phyloP scores from a whole-genome alignment of 176 grass and related monocot species.

The Aegilops sharonensis region DNA sequence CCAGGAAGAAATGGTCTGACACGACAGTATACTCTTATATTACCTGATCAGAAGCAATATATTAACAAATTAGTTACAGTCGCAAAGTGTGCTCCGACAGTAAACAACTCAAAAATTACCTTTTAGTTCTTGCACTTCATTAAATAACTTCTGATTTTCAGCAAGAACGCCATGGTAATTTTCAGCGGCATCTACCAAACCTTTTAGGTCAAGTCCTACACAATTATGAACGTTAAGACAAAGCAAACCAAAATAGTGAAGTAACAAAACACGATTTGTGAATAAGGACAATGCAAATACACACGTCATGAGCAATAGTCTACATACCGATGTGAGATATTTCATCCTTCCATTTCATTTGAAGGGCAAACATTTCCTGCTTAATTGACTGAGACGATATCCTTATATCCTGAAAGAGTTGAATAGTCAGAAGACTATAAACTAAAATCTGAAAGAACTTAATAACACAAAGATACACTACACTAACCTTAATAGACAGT shows the following conservation, averaged over 20 bases:
- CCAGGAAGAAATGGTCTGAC: constrained; percentile 92
- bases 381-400: constrained; percentile 75
- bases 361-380: constrained; percentile 63
- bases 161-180: constrained; percentile 89
- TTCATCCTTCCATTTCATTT: constrained; percentile 89
- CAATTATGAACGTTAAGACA: constrained; percentile 4
- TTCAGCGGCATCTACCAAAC: constrained; percentile 83
- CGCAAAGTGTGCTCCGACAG: background rate
- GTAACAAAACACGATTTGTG: background rate
- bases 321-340: constrained; percentile 69
- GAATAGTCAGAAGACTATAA: constrained; percentile 21
- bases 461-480: constrained; percentile 17
- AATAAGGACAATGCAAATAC: constrained; percentile 10
- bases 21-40: constrained; percentile 97
- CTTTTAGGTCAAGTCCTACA: constrained; percentile 74
- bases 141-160: constrained; percentile 92
- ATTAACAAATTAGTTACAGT: constrained; percentile 4
- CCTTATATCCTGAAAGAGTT: constrained; percentile 72
- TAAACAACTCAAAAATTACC: constrained; percentile 41
- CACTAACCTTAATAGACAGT: constrained; percentile 52
- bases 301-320: background rate
- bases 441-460: constrained; percentile 17
- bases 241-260: background rate
- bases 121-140: constrained; percentile 98
- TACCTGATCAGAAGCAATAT: constrained; percentile 55